These are phyloP conservation scores for Protostelium mycophagum DNA, from an alignment of 78 protist species.

Conservation along the genomic window DNA sequence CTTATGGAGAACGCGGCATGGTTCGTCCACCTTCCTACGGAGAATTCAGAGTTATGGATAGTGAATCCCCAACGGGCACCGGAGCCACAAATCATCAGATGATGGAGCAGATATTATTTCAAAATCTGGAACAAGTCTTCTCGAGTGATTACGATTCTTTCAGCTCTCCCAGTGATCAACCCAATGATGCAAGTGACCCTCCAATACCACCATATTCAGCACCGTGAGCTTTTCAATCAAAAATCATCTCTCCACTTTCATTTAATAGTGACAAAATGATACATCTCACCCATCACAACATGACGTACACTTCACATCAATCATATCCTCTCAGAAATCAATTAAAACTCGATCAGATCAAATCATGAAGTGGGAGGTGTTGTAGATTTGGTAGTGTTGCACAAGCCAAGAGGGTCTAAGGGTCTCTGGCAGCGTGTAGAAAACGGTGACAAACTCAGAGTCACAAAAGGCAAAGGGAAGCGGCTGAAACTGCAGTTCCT, in stretches of 20 bases:
- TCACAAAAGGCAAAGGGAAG: constrained; percentile 60
- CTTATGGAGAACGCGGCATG: too few relatives aligned
- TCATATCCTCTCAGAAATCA: too few relatives aligned
- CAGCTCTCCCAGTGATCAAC: neutral
- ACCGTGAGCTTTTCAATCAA: too few relatives aligned
- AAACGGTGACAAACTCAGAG: constrained; percentile 36
- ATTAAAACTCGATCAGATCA: neutral
- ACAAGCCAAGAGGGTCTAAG: constrained; percentile 58
- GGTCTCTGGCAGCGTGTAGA: constrained; percentile 48
- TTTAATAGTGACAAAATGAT: too few relatives aligned
- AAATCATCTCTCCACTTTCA: neutral
- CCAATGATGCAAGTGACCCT: neutral
- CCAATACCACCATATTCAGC: neutral
- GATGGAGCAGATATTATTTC: neutral
- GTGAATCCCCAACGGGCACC: too few relatives aligned
- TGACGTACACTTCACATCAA: too few relatives aligned
- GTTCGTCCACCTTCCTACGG: too few relatives aligned
- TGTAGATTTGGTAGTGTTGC: neutral
- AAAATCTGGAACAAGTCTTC: neutral
- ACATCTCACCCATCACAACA: too few relatives aligned
- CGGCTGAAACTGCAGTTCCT: constrained; percentile 21
- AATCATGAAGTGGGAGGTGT: neutral
- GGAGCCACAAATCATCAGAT: too few relatives aligned
- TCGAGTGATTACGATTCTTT: neutral
- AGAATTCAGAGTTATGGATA: too few relatives aligned